phyloP scores from a whole-genome alignment of 1,284 basidiomycete species.

The Boletus mariae region DNA sequence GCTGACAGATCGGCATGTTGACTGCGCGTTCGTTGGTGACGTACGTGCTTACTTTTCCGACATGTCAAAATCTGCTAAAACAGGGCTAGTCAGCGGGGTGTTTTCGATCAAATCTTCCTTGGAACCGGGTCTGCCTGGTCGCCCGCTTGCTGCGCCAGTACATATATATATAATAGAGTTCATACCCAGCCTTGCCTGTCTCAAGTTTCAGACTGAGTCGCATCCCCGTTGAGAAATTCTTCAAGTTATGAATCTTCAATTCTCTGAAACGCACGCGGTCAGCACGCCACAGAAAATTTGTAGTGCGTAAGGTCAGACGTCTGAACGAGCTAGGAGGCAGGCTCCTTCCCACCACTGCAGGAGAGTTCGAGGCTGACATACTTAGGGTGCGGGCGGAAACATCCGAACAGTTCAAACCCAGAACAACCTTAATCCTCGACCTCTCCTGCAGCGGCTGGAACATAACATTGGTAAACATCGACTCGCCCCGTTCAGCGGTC shows the following conservation, averaged over 20 bases:
- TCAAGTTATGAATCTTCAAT: not conserved
- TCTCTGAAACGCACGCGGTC: not conserved
- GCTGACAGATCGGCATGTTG: not conserved
- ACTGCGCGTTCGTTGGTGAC: not conserved
- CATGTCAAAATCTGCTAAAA: not conserved
- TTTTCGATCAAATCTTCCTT: not conserved
- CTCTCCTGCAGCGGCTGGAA: too few species aligned
- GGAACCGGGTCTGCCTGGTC: not conserved
- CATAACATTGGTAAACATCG: too few species aligned
- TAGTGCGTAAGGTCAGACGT: not conserved
- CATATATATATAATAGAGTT: too few species aligned
- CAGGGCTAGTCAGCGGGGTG: not conserved
- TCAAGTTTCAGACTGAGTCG: not conserved
- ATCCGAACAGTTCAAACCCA: too few species aligned
- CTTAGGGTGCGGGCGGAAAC: too few species aligned
- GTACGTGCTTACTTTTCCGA: not conserved
- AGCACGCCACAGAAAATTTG: not conserved
- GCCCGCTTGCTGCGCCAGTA: too few species aligned
- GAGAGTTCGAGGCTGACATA: too few species aligned
- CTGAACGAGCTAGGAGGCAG: too few species aligned
- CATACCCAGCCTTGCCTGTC: too few species aligned
- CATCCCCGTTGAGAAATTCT: not conserved
- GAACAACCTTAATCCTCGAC: too few species aligned
- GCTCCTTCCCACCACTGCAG: too few species aligned
- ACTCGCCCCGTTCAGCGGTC: too few species aligned